Conservation (phyloP, 768 basidiomycete genomes). For the Mycena haematopus region DNA sequence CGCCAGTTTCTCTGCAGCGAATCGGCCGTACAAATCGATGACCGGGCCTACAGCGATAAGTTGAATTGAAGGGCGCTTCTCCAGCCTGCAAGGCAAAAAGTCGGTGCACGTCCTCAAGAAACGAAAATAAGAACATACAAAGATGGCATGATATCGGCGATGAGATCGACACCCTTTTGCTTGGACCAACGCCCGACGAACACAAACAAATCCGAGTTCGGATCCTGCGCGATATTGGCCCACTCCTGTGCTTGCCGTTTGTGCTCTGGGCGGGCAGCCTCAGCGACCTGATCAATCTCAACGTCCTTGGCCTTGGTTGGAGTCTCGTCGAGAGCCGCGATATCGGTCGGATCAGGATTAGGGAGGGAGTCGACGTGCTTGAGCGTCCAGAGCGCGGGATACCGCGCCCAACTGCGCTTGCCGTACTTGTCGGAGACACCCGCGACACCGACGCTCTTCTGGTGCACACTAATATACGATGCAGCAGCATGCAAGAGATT, state of each 20-base stretch:
- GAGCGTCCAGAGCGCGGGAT: slow-evolving; percentile 94
- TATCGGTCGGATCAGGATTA: slow-evolving; percentile 95
- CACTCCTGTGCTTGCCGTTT: slow-evolving; percentile 96
- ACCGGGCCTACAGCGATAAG: slow-evolving; percentile 91
- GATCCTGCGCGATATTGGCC: slow-evolving; percentile 92
- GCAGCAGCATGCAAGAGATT: slow-evolving; percentile 94
- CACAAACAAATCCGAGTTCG: slow-evolving; percentile 89
- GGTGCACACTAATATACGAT: slow-evolving; percentile 90
- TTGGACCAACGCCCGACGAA: slow-evolving; percentile 99
- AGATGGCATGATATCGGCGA: slow-evolving; percentile 93
- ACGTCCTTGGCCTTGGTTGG: slow-evolving; percentile 76
- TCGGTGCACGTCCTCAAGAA: slow-evolving; percentile 16
- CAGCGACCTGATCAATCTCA: slow-evolving; percentile 78
- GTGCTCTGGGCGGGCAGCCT: slow-evolving; percentile 88
- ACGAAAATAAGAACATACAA: slow-evolving; percentile 55
- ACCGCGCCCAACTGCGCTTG: slow-evolving; percentile 95
- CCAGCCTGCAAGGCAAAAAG: slow-evolving; percentile 57
- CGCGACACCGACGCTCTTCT: slow-evolving; percentile 92
- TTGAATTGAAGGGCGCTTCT: slow-evolving; percentile 87
- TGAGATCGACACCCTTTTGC: slow-evolving; percentile 97
- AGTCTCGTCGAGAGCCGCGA: slow-evolving; percentile 87
- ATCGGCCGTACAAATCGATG: slow-evolving; percentile 93
- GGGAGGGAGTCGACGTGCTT: slow-evolving; percentile 95
- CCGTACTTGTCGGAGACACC: slow-evolving; percentile 99
- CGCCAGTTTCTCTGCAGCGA: slow-evolving; percentile 92